Conservation (phyloP, 1,139 yeast genomes). For the Suhomyces panamericanus region DNA sequence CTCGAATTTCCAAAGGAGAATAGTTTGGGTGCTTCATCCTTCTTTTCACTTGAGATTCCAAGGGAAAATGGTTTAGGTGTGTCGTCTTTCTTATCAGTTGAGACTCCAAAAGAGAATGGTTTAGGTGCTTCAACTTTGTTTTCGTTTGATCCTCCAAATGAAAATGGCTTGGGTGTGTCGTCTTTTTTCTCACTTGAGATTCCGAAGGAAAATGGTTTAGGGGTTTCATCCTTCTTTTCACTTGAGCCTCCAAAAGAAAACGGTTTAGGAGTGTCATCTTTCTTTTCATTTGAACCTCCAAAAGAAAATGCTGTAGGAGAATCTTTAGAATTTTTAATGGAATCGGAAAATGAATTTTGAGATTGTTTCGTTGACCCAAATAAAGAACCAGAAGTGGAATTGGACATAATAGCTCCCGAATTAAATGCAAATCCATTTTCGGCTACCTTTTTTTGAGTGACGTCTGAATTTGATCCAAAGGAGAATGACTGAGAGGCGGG, state of each 20-base stretch:
- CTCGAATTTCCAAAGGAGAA: background rate
- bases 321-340: background rate
- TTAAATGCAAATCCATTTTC: background rate
- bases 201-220: slow-evolving; percentile 1
- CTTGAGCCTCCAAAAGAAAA: slow-evolving; percentile 17
- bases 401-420: background rate
- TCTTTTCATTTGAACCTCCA: slow-evolving; percentile 4
- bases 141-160: slow-evolving; percentile 1
- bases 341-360: background rate
- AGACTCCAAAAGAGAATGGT: slow-evolving; percentile 9
- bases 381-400: background rate
- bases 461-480: background rate
- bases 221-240: background rate
- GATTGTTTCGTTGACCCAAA: background rate
- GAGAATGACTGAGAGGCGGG: background rate
- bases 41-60: background rate
- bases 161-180: background rate
- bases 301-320: slow-evolving; percentile 6
- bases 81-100: slow-evolving; percentile 4
- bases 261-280: slow-evolving; percentile 15
- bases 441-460: background rate
- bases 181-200: background rate
- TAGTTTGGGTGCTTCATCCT: slow-evolving; percentile 14
- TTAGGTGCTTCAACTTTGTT: slow-evolving; percentile 10
- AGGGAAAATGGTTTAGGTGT: slow-evolving; percentile 13